Conservation (phyloP, 192 early-diverging fungal species). For the Rhizoclosmatium globosum region DNA sequence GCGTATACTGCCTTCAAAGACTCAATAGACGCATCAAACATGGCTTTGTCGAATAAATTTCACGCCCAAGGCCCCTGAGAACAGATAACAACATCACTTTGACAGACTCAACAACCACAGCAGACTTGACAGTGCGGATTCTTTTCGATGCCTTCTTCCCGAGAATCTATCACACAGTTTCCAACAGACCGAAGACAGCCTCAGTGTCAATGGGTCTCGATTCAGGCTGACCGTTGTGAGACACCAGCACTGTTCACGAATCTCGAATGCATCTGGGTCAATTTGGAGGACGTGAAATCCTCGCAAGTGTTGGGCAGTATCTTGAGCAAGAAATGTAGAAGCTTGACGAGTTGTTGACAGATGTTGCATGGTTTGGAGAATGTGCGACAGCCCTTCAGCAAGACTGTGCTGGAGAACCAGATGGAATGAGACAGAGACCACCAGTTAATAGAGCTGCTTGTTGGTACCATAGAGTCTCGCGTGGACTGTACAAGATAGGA, state of each 20-base stretch:
- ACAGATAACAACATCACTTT: constrained; percentile 34
- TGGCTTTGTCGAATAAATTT: constrained; percentile 1
- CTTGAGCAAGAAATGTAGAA: not conserved
- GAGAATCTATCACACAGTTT: constrained; percentile 40
- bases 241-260: too few relatives aligned
- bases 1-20: not conserved
- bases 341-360: not conserved
- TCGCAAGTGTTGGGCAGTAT: not conserved
- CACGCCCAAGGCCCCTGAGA: constrained; percentile 1
- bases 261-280: not conserved
- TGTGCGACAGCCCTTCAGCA: constrained; percentile 23
- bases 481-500: constrained; percentile 39
- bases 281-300: constrained; percentile 5
- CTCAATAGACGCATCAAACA: not conserved
- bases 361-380: constrained; percentile 32
- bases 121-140: not conserved
- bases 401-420: not conserved
- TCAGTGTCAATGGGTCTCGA: not conserved
- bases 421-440: constrained; percentile 38
- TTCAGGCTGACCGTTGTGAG: too few relatives aligned
- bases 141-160: constrained; percentile 36
- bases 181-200: constrained; percentile 31
- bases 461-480: constrained; percentile 22
- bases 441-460: constrained; percentile 40
- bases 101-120: constrained; percentile 31